Evolutionary conservation across 202 grass and related monocot genomes (phyloP), one percentile per base, ranked within the genome.

Genomic region (Hordeum pubiflorum): DNA sequence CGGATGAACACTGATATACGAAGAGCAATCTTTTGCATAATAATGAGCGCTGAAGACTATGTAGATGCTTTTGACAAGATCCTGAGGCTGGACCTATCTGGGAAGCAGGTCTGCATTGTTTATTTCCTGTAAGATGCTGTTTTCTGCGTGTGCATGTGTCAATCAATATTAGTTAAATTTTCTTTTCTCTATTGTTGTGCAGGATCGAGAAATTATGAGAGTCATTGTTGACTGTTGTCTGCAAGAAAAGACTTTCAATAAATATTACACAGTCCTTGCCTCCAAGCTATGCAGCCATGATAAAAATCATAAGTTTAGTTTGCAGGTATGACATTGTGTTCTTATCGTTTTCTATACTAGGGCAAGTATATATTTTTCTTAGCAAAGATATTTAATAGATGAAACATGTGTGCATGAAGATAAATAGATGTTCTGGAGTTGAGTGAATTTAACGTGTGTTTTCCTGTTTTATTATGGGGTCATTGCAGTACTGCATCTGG

Each of bases 11-110:
- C 92, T 4, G 92, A 93, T 38, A 81, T 93, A 69, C 81, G 90
- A 41, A 91, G 88, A 86, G 95, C 95, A 71, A 95, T 98, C 17
- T 93, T 98, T 84, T 98, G 88, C 76, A 95, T 98, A 76, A 88
- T 94, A 79, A 95, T 95, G 90, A 98, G 95, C 36, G 90, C 90
- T 1, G 90, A 95, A 82, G 95, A 95, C 82, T 98, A 90, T 21
- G 79, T 95, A 48, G 90, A 98, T 86, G 92, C 92, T 76, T 98
- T 98, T 88, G 95, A 98, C 82, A 98, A 98, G 82, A 89, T 98
- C 80, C 77, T 98, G 79, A 91, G 90, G 57, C 89, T 98, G 67
- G 88, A 91, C 60, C 56, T 93, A 74, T 89, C 90, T 26, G 95
- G 95, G 72, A 98, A 98, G 83, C 95, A 95, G 90, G 95, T 87